Percentiles rank a stretch among this genome's conserved stretches.
phyloP scores from a whole-genome alignment of 2,329 filamentous ascomycete species.

The Emergomyces orientalis region DNA sequence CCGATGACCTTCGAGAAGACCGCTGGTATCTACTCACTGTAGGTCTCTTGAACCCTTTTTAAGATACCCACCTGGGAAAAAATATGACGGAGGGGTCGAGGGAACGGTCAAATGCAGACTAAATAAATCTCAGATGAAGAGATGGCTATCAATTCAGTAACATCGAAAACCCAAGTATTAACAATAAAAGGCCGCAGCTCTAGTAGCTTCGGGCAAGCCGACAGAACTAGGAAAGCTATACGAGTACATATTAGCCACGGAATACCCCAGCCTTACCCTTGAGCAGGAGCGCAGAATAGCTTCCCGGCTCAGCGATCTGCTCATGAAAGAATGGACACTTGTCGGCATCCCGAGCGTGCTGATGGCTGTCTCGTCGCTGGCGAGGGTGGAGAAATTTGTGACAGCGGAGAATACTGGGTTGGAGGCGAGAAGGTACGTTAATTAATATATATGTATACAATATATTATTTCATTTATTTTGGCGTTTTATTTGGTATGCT shows the following conservation, averaged over 20 bases:
- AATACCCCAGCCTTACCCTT: slow-evolving; percentile 11
- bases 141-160: not conserved
- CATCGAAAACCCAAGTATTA: not conserved
- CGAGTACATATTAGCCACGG: slow-evolving; percentile 19
- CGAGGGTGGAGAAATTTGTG: slow-evolving; percentile 20
- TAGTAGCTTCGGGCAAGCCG: slow-evolving; percentile 22
- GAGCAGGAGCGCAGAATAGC: slow-evolving; percentile 16
- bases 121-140: not conserved
- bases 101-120: not conserved
- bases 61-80: not conserved
- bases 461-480: not conserved
- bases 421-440: slow-evolving; percentile 15
- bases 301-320: slow-evolving; percentile 21
- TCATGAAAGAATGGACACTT: slow-evolving; percentile 27
- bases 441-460: not conserved
- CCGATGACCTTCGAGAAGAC: slow-evolving; percentile 53
- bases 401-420: slow-evolving; percentile 13
- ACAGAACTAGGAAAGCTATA: slow-evolving; percentile 22
- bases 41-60: slow-evolving; percentile 23
- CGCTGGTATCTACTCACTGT: slow-evolving; percentile 40
- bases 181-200: slow-evolving; percentile 18
- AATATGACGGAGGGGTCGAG: not conserved
- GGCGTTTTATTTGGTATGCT: not conserved
- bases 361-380: slow-evolving; percentile 23
- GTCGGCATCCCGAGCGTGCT: slow-evolving; percentile 27